These are phyloP conservation scores for Aspergillus aculeatinus DNA, from an alignment of 2,329 filamentous ascomycete species.

Conservation along the genomic window DNA sequence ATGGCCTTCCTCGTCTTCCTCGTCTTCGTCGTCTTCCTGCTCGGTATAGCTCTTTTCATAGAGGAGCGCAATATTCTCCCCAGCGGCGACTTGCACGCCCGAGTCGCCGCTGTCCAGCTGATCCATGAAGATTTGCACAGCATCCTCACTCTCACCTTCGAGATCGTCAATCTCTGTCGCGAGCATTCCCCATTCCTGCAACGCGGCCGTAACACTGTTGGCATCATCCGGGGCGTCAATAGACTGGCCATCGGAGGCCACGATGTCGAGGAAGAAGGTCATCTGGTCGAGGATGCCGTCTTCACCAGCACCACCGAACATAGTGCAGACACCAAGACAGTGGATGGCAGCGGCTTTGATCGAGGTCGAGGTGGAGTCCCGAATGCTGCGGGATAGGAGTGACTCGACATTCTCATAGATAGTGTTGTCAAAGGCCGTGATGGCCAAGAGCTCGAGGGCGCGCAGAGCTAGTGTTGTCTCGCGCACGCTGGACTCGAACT, in stretches of 20 bases:
- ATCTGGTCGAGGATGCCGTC: slow-evolving; percentile 70
- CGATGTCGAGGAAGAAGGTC: slow-evolving; percentile 72
- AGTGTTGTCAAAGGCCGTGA: slow-evolving; percentile 64
- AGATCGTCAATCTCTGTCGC: slow-evolving; percentile 75
- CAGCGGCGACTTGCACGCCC: slow-evolving; percentile 73
- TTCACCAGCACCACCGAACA: slow-evolving; percentile 71
- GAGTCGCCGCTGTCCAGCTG: slow-evolving; percentile 75
- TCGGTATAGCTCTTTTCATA: slow-evolving; percentile 71
- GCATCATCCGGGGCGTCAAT: slow-evolving; percentile 70
- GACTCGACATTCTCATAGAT: slow-evolving; percentile 64
- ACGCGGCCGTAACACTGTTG: slow-evolving; percentile 68
- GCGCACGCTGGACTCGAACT: slow-evolving; percentile 64
- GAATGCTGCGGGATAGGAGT: slow-evolving; percentile 61
- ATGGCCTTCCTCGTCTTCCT: slow-evolving; percentile 50
- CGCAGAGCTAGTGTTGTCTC: slow-evolving; percentile 71
- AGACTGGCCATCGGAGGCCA: slow-evolving; percentile 73
- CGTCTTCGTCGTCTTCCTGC: slow-evolving; percentile 58
- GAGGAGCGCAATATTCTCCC: slow-evolving; percentile 76
- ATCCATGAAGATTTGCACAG: slow-evolving; percentile 78
- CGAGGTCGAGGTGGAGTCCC: slow-evolving; percentile 63
- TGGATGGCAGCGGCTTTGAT: slow-evolving; percentile 72
- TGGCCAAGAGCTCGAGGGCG: slow-evolving; percentile 67
- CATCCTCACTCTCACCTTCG: slow-evolving; percentile 66
- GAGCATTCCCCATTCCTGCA: slow-evolving; percentile 77
- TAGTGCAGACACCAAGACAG: slow-evolving; percentile 67